Evolutionary conservation across 2,329 filamentous ascomycete species (phyloP).

Genomic region (Emmonsia crescens): DNA sequence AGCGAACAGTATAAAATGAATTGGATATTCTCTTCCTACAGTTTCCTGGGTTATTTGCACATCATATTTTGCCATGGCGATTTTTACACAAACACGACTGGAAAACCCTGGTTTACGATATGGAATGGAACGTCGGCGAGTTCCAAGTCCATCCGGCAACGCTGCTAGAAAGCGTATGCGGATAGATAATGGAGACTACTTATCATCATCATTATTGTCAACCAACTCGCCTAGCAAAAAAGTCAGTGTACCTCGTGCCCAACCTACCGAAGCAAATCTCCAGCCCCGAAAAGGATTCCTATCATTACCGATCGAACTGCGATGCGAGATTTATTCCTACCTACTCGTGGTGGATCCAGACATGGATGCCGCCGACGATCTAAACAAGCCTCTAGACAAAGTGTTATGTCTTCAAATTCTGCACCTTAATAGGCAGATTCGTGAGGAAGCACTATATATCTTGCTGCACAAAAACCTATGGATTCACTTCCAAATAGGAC

Average conservation of each 20-base stretch:
- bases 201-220: background rate
- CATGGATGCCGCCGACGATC: background rate
- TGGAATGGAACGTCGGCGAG: background rate
- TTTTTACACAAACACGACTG: background rate
- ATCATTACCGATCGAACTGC: slow-evolving; percentile 2
- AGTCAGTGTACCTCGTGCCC: too few species aligned
- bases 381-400: background rate
- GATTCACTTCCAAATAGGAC: background rate
- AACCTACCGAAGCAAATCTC: background rate
- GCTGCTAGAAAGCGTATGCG: background rate
- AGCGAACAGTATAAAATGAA: background rate
- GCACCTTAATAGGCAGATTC: background rate
- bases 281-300: background rate
- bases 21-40: background rate
- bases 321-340: background rate
- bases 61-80: background rate
- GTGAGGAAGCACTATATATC: background rate
- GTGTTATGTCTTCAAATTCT: background rate
- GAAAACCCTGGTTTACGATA: background rate
- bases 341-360: background rate
- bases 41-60: background rate
- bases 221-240: background rate
- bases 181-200: background rate
- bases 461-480: background rate
- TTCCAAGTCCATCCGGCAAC: background rate